Evolutionary conservation across 306 rosid species (phyloP), one percentile per base, ranked within the genome.

Genomic region (Alnus rubra): DNA sequence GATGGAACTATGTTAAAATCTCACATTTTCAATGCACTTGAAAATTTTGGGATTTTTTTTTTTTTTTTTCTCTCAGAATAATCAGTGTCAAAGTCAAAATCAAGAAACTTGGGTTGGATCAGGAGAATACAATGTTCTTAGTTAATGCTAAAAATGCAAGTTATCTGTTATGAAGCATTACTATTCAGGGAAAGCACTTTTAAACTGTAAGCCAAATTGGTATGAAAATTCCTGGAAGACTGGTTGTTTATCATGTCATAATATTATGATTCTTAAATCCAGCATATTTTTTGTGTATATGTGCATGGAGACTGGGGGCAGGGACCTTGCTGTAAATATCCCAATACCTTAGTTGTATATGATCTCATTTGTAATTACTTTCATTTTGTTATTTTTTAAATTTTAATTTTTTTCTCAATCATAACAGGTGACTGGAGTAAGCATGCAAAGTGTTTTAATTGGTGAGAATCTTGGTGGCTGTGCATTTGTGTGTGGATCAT

Each of bases 401-500:
- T n/a, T n/a, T 45, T 4, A 39, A 45, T 8, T 28, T 48, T 72
- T 52, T 18, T 16, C 30, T 71, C 23, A 16, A 70, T 16, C 76
- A 49, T 62, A 16, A 88, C 82, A 95, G 98, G 98, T 95, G 74
- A 89, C 98, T 12, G 98, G 92, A 62, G 79, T 91, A 78, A 88
- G 98, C 85, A 95, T 95, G 98, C 98, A 94, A 74, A 94, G 90
- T 71, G 75, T 90, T 82, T 89, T 94, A 64, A 90, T 94, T 63
- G 97, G 92, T 70, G 86, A 71, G 78, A 88, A 89, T 83, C 93
- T 94, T 73, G 91, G 93, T 85, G 98, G 98, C 30, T 94, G 98
- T 85, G 98, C 98, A 73, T 92, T 94, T 88, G 98, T 94, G 76
- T n/a, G n/a, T n/a, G n/a, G n/a, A n/a, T n/a, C n/a, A n/a, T n/a